phyloP scores from a whole-genome alignment of 495 filamentous ascomycete species.

The Penicillium silybi region DNA sequence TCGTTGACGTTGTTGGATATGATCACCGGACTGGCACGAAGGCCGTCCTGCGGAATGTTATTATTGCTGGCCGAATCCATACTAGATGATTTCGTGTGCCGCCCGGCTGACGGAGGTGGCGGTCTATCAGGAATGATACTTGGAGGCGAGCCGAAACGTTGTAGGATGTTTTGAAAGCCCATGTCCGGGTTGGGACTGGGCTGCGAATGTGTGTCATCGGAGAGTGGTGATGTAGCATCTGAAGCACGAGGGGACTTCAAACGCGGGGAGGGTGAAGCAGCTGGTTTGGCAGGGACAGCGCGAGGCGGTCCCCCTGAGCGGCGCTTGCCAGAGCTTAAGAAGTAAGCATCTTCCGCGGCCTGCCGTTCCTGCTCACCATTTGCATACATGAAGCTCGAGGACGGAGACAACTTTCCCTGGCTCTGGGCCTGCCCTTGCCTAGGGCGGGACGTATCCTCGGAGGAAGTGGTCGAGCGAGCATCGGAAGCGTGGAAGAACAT shows the following conservation, averaged over 20 bases:
- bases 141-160: constrained; percentile 19
- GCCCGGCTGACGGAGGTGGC: constrained; percentile 11
- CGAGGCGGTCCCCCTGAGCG: constrained; percentile 39
- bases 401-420: constrained; percentile 25
- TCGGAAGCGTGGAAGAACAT: constrained; percentile 79
- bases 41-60: constrained; percentile 19
- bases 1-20: constrained; percentile 24
- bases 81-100: constrained; percentile 40
- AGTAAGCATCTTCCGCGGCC: constrained; percentile 17
- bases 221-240: constrained; percentile 23
- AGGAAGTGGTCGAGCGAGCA: constrained; percentile 43
- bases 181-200: constrained; percentile 7
- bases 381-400: constrained; percentile 56
- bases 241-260: constrained; percentile 38
- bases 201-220: constrained; percentile 18
- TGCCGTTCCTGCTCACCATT: constrained; percentile 45
- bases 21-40: constrained; percentile 34
- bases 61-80: constrained; percentile 29
- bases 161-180: constrained; percentile 13
- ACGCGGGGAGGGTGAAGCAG: constrained; percentile 36
- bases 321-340: constrained; percentile 21
- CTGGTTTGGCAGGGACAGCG: constrained; percentile 26
- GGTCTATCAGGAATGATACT: constrained; percentile 16
- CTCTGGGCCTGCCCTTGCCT: neutral
- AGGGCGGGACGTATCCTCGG: constrained; percentile 27